phyloP scores from a whole-genome alignment of 1,284 basidiomycete species.

The Megacollybia platyphylla region DNA sequence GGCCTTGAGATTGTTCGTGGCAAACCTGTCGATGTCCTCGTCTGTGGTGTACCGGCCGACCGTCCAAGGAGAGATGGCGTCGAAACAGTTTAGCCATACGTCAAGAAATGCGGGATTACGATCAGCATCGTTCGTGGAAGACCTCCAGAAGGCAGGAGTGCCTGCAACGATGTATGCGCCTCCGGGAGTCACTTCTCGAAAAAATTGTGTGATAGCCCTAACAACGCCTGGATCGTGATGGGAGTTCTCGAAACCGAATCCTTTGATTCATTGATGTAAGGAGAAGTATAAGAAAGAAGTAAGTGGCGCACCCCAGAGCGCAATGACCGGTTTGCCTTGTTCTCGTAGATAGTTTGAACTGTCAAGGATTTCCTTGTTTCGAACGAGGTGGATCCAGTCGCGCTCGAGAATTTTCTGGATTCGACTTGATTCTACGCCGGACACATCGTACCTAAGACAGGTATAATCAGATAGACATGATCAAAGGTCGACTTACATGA shows the following conservation, averaged over 20 bases:
- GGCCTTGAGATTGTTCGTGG: conserved; percentile 42
- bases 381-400: conserved; percentile 61
- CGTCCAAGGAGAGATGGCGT: conserved; percentile 69
- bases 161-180: conserved; percentile 65
- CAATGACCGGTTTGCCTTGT: conserved; percentile 52
- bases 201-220: conserved; percentile 35
- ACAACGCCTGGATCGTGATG: conserved; percentile 51
- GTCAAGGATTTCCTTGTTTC: conserved; percentile 44
- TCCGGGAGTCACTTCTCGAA: conserved; percentile 49
- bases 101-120: conserved; percentile 46
- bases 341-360: conserved; percentile 62
- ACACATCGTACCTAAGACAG: conserved; percentile 57
- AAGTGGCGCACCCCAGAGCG: conserved; percentile 44
- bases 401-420: conserved; percentile 44
- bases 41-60: conserved; percentile 50
- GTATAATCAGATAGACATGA: conserved; percentile 3
- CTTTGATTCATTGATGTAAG: conserved; percentile 15
- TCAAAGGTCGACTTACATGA: conserved; percentile 42
- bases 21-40: conserved; percentile 44
- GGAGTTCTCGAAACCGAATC: conserved; percentile 53
- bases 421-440: conserved; percentile 48
- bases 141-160: conserved; percentile 57
- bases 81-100: conserved; percentile 59
- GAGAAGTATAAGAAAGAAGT: neutral
- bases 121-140: conserved; percentile 52